Conservation (phyloP, 2,329 filamentous ascomycete species). For the Cercospora beticola region DNA sequence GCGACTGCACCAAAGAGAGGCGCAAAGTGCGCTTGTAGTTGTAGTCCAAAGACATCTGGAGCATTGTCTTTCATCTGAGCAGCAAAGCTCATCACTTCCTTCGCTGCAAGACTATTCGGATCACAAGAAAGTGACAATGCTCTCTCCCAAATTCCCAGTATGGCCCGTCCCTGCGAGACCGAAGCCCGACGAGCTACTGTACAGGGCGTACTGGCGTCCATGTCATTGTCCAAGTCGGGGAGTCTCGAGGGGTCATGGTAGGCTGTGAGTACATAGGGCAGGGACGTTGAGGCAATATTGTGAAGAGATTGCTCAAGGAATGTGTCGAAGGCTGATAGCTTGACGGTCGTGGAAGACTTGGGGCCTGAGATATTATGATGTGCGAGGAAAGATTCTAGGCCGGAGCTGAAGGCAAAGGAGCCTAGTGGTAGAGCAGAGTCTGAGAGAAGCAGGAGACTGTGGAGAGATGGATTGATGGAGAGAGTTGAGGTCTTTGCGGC, state of each 20-base stretch:
- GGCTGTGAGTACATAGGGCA: slow-evolving; percentile 72
- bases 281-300: slow-evolving; percentile 68
- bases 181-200: slow-evolving; percentile 76
- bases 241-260: slow-evolving; percentile 57
- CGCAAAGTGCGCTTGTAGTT: slow-evolving; percentile 61
- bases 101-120: slow-evolving; percentile 4
- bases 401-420: slow-evolving; percentile 83
- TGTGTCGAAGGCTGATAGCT: slow-evolving; percentile 52
- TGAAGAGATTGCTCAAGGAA: slow-evolving; percentile 71
- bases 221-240: slow-evolving; percentile 65
- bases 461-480: slow-evolving; percentile 42
- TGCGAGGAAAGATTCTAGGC: slow-evolving; percentile 77
- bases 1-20: slow-evolving; percentile 70
- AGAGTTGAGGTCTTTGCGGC: not conserved
- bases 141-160: slow-evolving; percentile 71
- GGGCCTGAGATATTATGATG: slow-evolving; percentile 49
- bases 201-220: slow-evolving; percentile 75
- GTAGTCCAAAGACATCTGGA: slow-evolving; percentile 23
- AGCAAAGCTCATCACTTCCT: slow-evolving; percentile 26
- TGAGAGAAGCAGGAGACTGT: slow-evolving; percentile 73
- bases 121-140: slow-evolving; percentile 27
- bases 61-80: slow-evolving; percentile 24
- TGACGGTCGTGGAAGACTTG: slow-evolving; percentile 28
- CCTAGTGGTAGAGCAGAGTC: slow-evolving; percentile 80
- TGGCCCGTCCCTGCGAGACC: slow-evolving; percentile 71